A percentile compares a stretch with the other conserved stretches of the same genome.
Evolutionary conservation across 1,284 basidiomycete species (phyloP).

Genomic region (Farysia itapuensis): DNA sequence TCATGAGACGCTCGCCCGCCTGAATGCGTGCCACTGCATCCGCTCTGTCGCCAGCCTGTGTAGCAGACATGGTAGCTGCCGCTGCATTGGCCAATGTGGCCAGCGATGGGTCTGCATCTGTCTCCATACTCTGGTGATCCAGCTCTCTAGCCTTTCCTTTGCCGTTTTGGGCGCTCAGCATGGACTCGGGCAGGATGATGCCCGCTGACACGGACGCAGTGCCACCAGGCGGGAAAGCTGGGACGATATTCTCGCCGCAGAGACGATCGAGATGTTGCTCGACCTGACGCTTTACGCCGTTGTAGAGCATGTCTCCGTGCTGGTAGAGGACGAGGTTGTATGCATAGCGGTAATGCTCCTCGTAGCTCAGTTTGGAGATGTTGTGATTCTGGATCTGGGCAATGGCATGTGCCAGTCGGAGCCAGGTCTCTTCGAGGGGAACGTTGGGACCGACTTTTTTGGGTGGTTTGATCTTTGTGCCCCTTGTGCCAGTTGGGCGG

Average conservation of each 20-base stretch:
- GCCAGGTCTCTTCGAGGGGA: constrained; percentile 65
- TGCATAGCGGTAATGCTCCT: constrained; percentile 76
- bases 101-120: not conserved
- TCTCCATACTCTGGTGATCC: constrained; percentile 7
- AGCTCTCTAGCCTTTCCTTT: constrained; percentile 37
- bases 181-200: constrained; percentile 64
- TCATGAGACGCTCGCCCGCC: constrained; percentile 82
- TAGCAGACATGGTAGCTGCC: constrained; percentile 27
- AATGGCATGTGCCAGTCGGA: constrained; percentile 77
- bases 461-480: constrained; percentile 36
- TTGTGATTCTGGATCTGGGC: constrained; percentile 94
- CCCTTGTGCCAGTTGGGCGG: constrained; percentile 25
- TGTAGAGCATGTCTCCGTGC: constrained; percentile 81
- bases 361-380: constrained; percentile 87
- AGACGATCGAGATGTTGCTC: constrained; percentile 79
- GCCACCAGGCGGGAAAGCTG: constrained; percentile 73
- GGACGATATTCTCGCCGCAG: constrained; percentile 75
- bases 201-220: constrained; percentile 28
- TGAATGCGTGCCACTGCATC: constrained; percentile 57
- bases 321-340: constrained; percentile 64
- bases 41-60: constrained; percentile 37
- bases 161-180: constrained; percentile 23
- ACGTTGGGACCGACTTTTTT: constrained; percentile 51
- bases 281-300: constrained; percentile 78
- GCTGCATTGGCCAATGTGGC: constrained; percentile 10